Evolutionary conservation across 345 rosid genomes (phyloP), one percentile per base, ranked within the genome.

Genomic region (Melaleuca quinquenervia): DNA sequence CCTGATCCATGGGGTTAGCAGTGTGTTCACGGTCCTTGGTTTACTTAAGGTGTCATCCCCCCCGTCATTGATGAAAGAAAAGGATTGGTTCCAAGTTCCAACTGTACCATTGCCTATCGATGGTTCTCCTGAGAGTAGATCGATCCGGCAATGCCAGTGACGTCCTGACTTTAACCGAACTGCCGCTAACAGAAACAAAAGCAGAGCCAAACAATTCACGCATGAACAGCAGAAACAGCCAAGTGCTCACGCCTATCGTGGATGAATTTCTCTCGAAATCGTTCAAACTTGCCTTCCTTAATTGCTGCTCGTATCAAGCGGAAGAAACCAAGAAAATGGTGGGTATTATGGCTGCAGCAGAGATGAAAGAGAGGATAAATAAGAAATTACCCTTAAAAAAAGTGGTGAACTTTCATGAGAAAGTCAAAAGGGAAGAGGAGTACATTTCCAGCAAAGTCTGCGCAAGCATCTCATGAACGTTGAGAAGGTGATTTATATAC

Each of bases 391-490:
- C 41, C 32, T 32, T 11, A 18, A 58, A 36, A 84, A 48, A 80
- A 82, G 22, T 53, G 6, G 45, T 6, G 11, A 41, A 58, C 27
- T n/a, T 70, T 36, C 80, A 36, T 70, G 18, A 44, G 55, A 55
- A 32, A 29, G n/a, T 36, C 20, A 11, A n/a, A n/a, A 51, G 82
- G 50, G 7, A 55, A 84, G 76, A 74, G 85, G 84, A 70, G 6
- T 91, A 92, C 94, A 95, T 92, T 91, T 95, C 98, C 10, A 95
- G 91, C 82, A 95, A 91, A 90, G 88, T 94, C 89, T 95, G 95
- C 2, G 96, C 95, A 84, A 95, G 90, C 98, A 95, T 94, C 89
- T 95, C 98, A 4, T 95, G 94, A 27, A 93, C 96, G 26, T 90
- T 93, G 86, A 95, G 98, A 20, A 95, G 93, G 84, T 95, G 98